These are phyloP conservation scores for Prunus dulcis DNA, from an alignment of 306 rosid species.

Conservation along the genomic window DNA sequence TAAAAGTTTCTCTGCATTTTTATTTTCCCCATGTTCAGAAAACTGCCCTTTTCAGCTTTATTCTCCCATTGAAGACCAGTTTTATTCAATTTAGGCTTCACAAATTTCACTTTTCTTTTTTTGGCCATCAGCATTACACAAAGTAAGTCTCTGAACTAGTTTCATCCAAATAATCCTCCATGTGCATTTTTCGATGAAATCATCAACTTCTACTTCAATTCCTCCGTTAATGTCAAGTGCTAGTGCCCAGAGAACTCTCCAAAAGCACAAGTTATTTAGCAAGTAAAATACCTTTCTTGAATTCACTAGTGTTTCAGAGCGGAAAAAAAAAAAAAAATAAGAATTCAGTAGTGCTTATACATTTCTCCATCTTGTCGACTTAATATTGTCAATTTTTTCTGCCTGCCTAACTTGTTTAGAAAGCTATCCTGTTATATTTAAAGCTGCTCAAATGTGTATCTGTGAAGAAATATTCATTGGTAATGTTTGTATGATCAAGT, in stretches of 20 bases:
- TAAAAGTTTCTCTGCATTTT: background rate
- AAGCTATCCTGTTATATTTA: too few species aligned
- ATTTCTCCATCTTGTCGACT: background rate
- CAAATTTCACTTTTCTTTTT: background rate
- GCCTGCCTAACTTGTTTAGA: too few species aligned
- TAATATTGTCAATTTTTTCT: background rate
- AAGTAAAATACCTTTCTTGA: background rate
- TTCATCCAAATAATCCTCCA: background rate
- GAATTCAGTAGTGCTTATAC: background rate
- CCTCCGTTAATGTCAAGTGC: background rate
- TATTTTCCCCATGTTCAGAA: background rate
- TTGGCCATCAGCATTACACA: too few species aligned
- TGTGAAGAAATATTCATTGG: too few species aligned
- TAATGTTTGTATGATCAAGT: too few species aligned
- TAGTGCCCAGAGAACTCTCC: background rate
- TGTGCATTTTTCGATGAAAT: background rate
- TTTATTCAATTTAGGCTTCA: background rate
- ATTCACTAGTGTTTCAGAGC: background rate
- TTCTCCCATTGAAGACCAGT: background rate
- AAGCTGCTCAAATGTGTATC: too few species aligned
- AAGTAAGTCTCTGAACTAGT: background rate
- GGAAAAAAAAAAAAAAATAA: fast-evolving
- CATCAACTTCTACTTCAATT: background rate
- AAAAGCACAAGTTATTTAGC: background rate
- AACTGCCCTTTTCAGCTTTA: background rate